Base-by-base conservation (phyloP, 2,329 filamentous ascomycete genomes). In the Aphanocladium album region DNA sequence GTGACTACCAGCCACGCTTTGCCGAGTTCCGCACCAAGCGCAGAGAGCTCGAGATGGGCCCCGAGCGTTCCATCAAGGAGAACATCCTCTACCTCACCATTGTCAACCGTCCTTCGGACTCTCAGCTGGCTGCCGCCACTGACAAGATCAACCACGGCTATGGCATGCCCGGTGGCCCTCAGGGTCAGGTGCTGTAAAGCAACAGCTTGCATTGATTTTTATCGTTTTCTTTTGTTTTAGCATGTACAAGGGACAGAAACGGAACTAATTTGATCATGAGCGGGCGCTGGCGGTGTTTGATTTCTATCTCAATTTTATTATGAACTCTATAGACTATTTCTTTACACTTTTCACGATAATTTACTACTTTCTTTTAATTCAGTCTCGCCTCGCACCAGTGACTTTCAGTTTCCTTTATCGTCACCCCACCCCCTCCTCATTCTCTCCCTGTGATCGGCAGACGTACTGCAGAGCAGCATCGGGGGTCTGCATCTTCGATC, bases 1-100 rank as follows among this genome's bases (percentile, higher is more conserved):
- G 52, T 16, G 61, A 62, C 41, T 62, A 62, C 47, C 50, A 54
- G 35, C 61, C 61, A 12, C 61, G 61, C 37, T 60, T 62, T 25
- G 52, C 50, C n/a, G 57, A 55, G 27, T 62, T 60, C n/a, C 50
- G 61, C 12, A 21, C 45, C 6, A 52, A 62, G 57, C 50, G 57
- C 33, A 62, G 57, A 37, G 57, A 60, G 50, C 56, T 62, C 16
- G 61, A 62, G 51, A 60, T 51, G 37, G 61, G 57, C n/a, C 57
- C 57, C 30, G 56, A 62, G 45, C 51, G 61, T 9, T 53, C 52
- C 45, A 60, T 62, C 61, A 62, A 62, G 51, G 52, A 62, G 21
- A 53, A 62, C 16, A 59, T 62, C 27, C 52, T 62, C 43, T 62
- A 62, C 46, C 51, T 62, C 19, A 62, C 57, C 7, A 62, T 62